Evolutionary conservation across 345 rosid species (phyloP), one percentile per base, ranked within the genome.

Genomic region (Eucalyptus sideroxylon): DNA sequence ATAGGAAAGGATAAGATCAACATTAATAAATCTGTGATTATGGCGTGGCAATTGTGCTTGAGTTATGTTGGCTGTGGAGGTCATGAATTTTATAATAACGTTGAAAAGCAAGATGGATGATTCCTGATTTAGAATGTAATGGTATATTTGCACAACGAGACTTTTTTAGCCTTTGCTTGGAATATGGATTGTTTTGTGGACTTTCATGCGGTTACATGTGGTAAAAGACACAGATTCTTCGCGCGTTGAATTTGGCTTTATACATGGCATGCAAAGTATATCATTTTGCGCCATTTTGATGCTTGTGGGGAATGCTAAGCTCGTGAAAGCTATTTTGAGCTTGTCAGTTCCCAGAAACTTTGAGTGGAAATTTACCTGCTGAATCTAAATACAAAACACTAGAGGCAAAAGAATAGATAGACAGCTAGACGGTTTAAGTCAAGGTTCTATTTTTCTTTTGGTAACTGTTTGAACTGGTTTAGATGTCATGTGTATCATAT

Each of bases 401-500:
- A 12, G 69, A 27, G n/a, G 69, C 69, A 26, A 60, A 59, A 27
- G 69, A 6, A 12, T 60, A 27, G 31, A 15, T 45, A 42, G 8
- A 9, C 13, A 62, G 12, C 49, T 47, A 47, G 49, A 47, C 0
- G 12, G 49, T 47, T 47, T 2, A 47, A 47, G 49, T 47, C 49
- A 2, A 47, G 49, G 12, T 47, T 47, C 49, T 1, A 2, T n/a
- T n/a, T n/a, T n/a, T n/a, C 5, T 42, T 42, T 42, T 42, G 1
- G 50, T 47, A 2, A 50, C 1, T 5, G 51, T 50, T 2, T 14
- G 3, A 0, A 13, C 16, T 14, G 51, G 51, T 50, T 50, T 14
- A 4, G 51, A 50, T 14, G 51, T 13, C 51, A 50, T 50, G 6
- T 0, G 51, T 50, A 14, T 50, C 1, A 2, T 13, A 13, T 50